phyloP scores from a whole-genome alignment of 2,329 filamentous ascomycete species.

The Emericellopsis cladophorae region DNA sequence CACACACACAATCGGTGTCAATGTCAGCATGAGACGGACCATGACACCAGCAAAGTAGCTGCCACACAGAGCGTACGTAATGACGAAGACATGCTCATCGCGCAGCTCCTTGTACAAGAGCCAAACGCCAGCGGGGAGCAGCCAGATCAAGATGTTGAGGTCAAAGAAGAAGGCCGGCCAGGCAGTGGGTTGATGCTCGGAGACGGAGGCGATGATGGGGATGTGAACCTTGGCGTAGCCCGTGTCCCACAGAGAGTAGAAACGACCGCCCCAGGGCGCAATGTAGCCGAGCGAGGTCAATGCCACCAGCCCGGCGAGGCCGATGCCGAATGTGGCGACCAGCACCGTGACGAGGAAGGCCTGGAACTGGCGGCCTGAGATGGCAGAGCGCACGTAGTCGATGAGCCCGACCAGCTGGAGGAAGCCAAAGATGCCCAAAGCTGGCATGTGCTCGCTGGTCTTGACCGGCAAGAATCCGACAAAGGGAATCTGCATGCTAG shows the following conservation, averaged over 20 bases:
- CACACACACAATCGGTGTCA: conserved; percentile 93
- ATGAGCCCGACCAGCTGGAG: conserved; percentile 88
- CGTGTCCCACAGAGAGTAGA: conserved; percentile 99
- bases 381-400: conserved; percentile 76
- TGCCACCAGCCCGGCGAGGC: conserved; percentile 65
- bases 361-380: conserved; percentile 89
- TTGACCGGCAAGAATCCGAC: conserved; percentile 94
- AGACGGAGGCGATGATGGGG: conserved; percentile 98
- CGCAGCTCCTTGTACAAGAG: conserved; percentile 89
- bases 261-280: conserved; percentile 94
- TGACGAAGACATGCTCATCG: conserved; percentile 95
- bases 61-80: conserved; percentile 91
- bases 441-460: conserved; percentile 97
- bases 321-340: conserved; percentile 59
- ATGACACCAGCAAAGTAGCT: conserved; percentile 99
- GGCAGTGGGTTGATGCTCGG: conserved; percentile 95
- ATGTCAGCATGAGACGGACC: conserved; percentile 95
- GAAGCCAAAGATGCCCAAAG: conserved; percentile 88
- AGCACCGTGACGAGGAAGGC: conserved; percentile 71
- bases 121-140: conserved; percentile 97
- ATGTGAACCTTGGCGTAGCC: conserved; percentile 99
- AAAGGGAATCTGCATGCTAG: conserved; percentile 98
- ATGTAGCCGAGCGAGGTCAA: conserved; percentile 84
- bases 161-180: conserved; percentile 99
- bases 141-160: conserved; percentile 94